Evolutionary conservation across 2,329 filamentous ascomycete species (phyloP).

Genomic region (Microcera coccophila): DNA sequence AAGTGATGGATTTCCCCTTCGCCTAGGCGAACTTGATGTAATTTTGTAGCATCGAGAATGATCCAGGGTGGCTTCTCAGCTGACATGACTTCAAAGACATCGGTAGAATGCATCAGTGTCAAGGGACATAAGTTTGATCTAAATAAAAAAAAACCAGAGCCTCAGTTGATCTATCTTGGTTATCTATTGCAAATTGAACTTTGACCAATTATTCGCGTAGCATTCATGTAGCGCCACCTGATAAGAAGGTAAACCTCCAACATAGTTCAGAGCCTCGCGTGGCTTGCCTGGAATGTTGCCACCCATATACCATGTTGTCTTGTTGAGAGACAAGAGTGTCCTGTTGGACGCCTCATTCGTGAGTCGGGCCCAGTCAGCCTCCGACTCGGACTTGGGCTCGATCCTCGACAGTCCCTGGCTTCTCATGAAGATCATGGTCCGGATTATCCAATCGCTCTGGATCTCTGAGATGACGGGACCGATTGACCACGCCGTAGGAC

Average conservation of each 20-base stretch:
- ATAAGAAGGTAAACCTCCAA: conserved; percentile 39
- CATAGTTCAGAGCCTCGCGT: conserved; percentile 49
- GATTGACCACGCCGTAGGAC: conserved; percentile 53
- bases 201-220: no score
- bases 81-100: no score
- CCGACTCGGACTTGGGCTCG: conserved; percentile 44
- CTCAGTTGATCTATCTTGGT: no score
- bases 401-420: conserved; percentile 46
- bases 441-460: conserved; percentile 55
- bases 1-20: no score
- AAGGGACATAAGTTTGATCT: no score
- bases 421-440: conserved; percentile 47
- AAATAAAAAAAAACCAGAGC: no score
- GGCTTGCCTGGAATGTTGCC: conserved; percentile 51
- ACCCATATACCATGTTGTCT: conserved; percentile 53
- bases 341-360: conserved; percentile 42
- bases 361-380: conserved; percentile 46
- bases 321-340: conserved; percentile 46
- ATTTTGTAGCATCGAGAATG: no score
- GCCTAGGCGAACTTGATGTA: no score
- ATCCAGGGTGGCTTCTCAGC: no score
- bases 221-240: no score
- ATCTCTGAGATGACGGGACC: conserved; percentile 52
- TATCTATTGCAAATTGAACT: no score
- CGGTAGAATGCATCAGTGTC: no score